These are phyloP conservation scores for Carex cristatella DNA, from an alignment of 176 grass and related monocot genomes.

Conservation along the genomic window DNA sequence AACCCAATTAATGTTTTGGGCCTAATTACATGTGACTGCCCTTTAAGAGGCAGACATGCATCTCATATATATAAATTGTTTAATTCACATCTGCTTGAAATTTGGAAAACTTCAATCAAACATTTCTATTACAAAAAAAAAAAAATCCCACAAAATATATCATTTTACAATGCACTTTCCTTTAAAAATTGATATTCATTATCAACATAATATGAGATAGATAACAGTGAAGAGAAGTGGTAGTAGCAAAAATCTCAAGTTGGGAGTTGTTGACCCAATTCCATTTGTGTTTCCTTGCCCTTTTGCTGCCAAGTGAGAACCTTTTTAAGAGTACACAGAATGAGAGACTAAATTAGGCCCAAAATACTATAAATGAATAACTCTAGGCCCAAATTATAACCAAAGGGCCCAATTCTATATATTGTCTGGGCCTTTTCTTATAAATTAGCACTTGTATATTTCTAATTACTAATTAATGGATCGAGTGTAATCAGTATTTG, in stretches of 20 bases:
- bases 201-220: constrained; percentile 18
- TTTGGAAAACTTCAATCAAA: neutral
- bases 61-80: neutral
- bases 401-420: no score
- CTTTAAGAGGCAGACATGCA: neutral
- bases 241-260: neutral
- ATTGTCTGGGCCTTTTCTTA: no score
- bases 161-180: neutral
- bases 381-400: neutral
- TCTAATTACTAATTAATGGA: no score
- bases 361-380: neutral
- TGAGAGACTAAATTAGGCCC: neutral
- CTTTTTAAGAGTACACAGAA: constrained; percentile 8
- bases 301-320: constrained; percentile 38
- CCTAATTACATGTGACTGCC: neutral
- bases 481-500: no score
- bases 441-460: no score
- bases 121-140: neutral
- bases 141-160: neutral
- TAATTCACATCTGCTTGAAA: neutral
- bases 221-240: neutral
- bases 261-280: constrained; percentile 12
- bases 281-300: constrained; percentile 25
- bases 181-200: neutral
- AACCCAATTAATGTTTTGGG: neutral